Evolutionary conservation across 192 early-diverging fungal species (phyloP).

Genomic region (Coemansia guatemalensis): DNA sequence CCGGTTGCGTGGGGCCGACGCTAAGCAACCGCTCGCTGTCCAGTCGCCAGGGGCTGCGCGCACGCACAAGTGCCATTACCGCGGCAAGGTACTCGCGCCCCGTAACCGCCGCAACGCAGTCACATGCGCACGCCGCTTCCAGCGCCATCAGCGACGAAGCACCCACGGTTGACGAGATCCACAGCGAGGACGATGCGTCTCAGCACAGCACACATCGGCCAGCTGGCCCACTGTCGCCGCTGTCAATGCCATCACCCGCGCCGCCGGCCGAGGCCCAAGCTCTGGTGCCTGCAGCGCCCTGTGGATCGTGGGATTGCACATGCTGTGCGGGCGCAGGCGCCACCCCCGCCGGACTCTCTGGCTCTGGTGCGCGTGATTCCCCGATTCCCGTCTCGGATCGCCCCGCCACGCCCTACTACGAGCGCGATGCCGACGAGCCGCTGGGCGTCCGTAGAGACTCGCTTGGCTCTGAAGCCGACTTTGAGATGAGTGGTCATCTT

Average conservation of each 20-base stretch:
- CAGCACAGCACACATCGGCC: background rate
- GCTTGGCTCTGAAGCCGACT: background rate
- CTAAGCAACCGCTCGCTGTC: conserved; percentile 36
- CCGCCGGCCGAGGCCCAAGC: background rate
- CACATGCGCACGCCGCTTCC: background rate
- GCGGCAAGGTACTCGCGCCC: conserved; percentile 9
- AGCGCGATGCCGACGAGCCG: background rate
- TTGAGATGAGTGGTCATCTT: background rate
- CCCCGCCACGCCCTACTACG: background rate
- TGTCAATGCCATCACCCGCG: conserved; percentile 8
- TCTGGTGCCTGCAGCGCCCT: background rate
- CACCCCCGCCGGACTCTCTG: background rate
- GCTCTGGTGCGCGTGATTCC: background rate
- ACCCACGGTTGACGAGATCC: conserved; percentile 6
- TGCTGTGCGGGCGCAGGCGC: conserved; percentile 3
- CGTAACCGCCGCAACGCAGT: conserved; percentile 3
- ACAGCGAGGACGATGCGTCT: conserved; percentile 6
- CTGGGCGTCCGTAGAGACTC: background rate
- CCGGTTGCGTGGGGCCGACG: conserved; percentile 27
- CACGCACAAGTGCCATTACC: conserved; percentile 19
- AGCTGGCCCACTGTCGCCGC: conserved; percentile 8
- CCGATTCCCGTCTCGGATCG: conserved; percentile 1
- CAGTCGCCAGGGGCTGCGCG: conserved; percentile 18
- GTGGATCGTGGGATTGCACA: conserved; percentile 13
- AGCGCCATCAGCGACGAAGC: background rate